Conservation (phyloP, 345 rosid genomes). For the Camelina neglecta region DNA sequence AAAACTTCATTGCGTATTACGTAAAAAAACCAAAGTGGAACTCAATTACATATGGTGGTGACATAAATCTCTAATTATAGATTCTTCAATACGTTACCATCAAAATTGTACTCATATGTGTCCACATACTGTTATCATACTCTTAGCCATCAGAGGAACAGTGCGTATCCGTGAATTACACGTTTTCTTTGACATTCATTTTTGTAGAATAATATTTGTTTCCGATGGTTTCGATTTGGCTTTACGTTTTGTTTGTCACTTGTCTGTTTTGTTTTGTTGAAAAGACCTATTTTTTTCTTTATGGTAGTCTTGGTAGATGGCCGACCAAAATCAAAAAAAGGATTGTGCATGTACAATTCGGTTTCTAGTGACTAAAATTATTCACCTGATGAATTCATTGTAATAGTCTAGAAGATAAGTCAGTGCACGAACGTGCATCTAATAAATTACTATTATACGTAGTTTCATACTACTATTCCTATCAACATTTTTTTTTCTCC, state of each 20-base stretch:
- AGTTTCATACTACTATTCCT: slow-evolving; percentile 7
- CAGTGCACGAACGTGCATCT: slow-evolving; percentile 22
- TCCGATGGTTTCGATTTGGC: slow-evolving; percentile 22
- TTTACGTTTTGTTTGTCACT: slow-evolving; percentile 1
- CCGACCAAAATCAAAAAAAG: slow-evolving; percentile 36
- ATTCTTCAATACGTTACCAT: slow-evolving; percentile 6
- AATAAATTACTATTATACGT: neutral
- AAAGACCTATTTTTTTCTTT: neutral
- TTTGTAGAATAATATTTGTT: neutral
- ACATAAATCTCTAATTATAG: neutral
- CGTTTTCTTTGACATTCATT: slow-evolving; percentile 26
- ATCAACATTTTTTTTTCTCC: neutral
- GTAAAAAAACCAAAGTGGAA: neutral
- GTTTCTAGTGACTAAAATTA: slow-evolving; percentile 13
- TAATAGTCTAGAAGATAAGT: neutral
- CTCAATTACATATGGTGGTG: neutral
- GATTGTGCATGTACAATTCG: slow-evolving; percentile 8
- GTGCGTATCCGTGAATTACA: slow-evolving; percentile 28
- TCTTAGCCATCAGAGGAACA: slow-evolving; percentile 37
- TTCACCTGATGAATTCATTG: slow-evolving; percentile 10
- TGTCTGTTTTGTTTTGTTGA: slow-evolving; percentile 14
- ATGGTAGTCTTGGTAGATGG: slow-evolving; percentile 33
- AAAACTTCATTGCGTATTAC: neutral
- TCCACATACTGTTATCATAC: neutral
- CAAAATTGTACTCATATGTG: neutral